Evolutionary conservation across 1,139 yeast species (phyloP).

Genomic region (Kurtzmaniella quercitrusa): DNA sequence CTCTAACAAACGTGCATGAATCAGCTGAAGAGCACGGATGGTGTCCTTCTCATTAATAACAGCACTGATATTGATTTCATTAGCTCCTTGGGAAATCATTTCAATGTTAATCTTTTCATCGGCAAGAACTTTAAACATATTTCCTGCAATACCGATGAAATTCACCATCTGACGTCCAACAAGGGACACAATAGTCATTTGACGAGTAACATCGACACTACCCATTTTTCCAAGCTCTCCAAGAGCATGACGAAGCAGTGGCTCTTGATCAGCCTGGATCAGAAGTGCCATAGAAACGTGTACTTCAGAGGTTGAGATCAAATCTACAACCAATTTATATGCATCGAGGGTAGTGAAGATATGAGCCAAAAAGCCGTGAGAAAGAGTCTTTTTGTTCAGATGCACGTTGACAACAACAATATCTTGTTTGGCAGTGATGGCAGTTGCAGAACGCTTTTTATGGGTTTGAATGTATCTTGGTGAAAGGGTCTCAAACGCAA

Average conservation of each 20-base stretch:
- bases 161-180: slow-evolving; percentile 98
- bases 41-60: slow-evolving; percentile 85
- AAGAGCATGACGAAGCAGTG: slow-evolving; percentile 62
- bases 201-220: slow-evolving; percentile 79
- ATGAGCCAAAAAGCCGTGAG: slow-evolving; percentile 92
- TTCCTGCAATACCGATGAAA: slow-evolving; percentile 93
- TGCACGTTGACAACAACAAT: slow-evolving; percentile 91
- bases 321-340: slow-evolving; percentile 84
- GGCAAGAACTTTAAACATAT: slow-evolving; percentile 92
- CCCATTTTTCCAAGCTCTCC: slow-evolving; percentile 79
- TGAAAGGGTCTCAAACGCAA: slow-evolving; percentile 56
- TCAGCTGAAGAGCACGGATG: slow-evolving; percentile 76
- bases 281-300: slow-evolving; percentile 98
- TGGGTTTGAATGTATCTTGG: slow-evolving; percentile 42
- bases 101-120: slow-evolving; percentile 91
- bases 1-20: slow-evolving; percentile 75
- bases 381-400: slow-evolving; percentile 85
- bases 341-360: slow-evolving; percentile 84
- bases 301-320: slow-evolving; percentile 94
- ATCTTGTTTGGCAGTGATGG: slow-evolving; percentile 91
- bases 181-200: slow-evolving; percentile 86
- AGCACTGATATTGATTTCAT: slow-evolving; percentile 93
- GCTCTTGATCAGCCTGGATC: slow-evolving; percentile 60
- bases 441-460: slow-evolving; percentile 82
- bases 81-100: slow-evolving; percentile 98